Evolutionary conservation across 345 rosid species (phyloP).

Genomic region (Eucalyptus erythrocorys): DNA sequence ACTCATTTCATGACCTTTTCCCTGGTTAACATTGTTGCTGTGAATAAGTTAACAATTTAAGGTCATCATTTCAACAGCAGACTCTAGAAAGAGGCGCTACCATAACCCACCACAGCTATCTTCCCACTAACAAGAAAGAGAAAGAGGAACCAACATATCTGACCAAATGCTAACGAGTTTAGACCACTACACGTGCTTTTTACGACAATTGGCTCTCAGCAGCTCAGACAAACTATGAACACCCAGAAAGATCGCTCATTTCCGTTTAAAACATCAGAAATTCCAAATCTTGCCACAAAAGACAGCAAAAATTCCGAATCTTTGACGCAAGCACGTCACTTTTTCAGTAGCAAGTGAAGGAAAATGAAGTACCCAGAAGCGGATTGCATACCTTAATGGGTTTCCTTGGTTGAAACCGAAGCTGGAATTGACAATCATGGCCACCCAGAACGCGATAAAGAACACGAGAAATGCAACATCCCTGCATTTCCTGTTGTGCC

Average conservation of each 20-base stretch:
- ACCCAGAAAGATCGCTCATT: not conserved
- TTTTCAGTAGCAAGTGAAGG: not conserved
- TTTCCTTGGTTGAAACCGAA: conserved; percentile 93
- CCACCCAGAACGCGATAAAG: conserved; percentile 89
- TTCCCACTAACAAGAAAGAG: not conserved
- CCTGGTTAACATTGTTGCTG: not conserved
- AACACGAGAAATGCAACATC: conserved; percentile 74
- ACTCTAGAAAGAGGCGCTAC: not conserved
- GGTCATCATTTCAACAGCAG: not conserved
- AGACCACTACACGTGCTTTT: not conserved
- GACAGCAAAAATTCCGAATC: not conserved
- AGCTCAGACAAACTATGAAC: not conserved
- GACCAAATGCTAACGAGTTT: not conserved
- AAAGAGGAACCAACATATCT: not conserved
- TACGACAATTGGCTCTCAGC: not conserved
- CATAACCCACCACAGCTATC: not conserved
- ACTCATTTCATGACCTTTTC: not conserved
- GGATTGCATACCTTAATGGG: conserved; percentile 42
- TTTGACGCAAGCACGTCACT: not conserved
- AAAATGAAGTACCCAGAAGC: not conserved
- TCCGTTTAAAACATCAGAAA: not conserved
- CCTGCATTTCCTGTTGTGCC: conserved; percentile 87
- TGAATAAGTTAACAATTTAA: not conserved
- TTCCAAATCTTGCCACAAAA: not conserved
- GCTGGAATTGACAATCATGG: conserved; percentile 98